Percentiles rank a stretch among this genome's conserved stretches.
Conservation (phyloP, 352 stramenopile species). For the Phytopythium aichiense region DNA sequence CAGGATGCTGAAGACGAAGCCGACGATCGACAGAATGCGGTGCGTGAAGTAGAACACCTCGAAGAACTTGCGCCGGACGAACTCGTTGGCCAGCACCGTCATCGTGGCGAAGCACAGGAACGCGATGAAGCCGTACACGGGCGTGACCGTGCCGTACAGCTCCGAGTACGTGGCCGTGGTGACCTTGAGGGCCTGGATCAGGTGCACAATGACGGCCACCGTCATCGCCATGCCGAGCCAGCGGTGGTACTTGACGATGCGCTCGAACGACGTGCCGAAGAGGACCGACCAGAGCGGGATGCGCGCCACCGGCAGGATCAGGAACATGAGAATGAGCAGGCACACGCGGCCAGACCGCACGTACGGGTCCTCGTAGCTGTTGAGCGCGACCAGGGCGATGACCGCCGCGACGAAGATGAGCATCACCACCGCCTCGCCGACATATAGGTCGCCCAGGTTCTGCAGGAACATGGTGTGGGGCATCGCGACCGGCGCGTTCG, state of each 20-base stretch:
- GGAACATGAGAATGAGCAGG: constrained; percentile 74
- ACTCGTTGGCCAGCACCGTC: constrained; percentile 47
- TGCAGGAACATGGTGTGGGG: constrained; percentile 48
- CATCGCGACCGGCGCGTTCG: constrained; percentile 35
- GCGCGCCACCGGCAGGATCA: constrained; percentile 63
- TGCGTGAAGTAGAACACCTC: constrained; percentile 79
- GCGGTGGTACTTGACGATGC: constrained; percentile 83
- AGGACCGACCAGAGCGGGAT: constrained; percentile 61
- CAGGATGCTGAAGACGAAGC: constrained; percentile 74
- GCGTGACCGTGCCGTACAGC: constrained; percentile 50
- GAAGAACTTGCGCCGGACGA: constrained; percentile 62
- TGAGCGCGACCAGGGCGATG: constrained; percentile 34
- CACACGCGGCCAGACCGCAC: constrained; percentile 51
- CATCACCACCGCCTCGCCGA: constrained; percentile 62
- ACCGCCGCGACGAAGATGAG: constrained; percentile 59
- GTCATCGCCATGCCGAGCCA: constrained; percentile 67
- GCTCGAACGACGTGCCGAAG: constrained; percentile 76
- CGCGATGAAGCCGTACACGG: constrained; percentile 58
- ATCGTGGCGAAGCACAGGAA: constrained; percentile 59
- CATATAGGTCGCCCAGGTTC: constrained; percentile 43
- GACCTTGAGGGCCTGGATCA: constrained; percentile 43
- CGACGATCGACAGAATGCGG: constrained; percentile 64
- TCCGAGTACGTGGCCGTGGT: constrained; percentile 34
- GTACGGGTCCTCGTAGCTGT: constrained; percentile 27
- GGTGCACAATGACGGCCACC: constrained; percentile 52